A percentile compares a stretch with the other conserved stretches of the same genome.
Conservation (phyloP, 73 alveolate species). For the Symbiodinium natans region DNA sequence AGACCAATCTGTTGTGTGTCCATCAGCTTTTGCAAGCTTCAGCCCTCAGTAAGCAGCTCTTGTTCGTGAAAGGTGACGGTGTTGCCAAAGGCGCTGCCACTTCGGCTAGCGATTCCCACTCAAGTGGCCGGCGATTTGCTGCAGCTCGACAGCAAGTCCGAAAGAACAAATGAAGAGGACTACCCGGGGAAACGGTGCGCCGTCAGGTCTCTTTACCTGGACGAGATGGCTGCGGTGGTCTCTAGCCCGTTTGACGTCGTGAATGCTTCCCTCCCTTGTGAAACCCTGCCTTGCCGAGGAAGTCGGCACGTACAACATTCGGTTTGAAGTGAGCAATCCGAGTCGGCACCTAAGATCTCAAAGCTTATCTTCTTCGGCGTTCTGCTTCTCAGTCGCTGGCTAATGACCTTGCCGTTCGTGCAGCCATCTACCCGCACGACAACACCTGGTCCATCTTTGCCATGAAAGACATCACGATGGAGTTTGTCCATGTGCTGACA, state of each 20-base stretch:
- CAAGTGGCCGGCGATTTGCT: slow-evolving; percentile 81
- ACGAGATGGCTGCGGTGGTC: slow-evolving; percentile 58
- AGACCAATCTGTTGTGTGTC: too few species aligned
- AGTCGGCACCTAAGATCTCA: background rate
- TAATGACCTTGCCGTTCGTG: background rate
- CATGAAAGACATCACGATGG: slow-evolving; percentile 88
- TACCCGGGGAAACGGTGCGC: background rate
- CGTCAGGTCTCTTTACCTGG: slow-evolving; percentile 66
- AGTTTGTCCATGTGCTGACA: slow-evolving; percentile 85
- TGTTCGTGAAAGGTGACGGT: slow-evolving; percentile 75
- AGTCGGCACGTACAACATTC: slow-evolving; percentile 84
- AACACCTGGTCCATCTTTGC: slow-evolving; percentile 93
- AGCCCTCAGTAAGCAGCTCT: too few species aligned
- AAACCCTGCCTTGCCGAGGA: background rate
- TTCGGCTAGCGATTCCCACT: slow-evolving; percentile 87
- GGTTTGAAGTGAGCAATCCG: slow-evolving; percentile 90
- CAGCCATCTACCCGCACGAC: slow-evolving; percentile 94
- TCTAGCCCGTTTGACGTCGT: background rate
- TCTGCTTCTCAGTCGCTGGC: background rate
- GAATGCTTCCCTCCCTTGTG: background rate
- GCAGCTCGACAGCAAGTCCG: background rate
- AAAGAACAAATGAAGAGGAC: background rate
- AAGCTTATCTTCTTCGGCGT: background rate
- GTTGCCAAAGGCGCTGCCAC: slow-evolving; percentile 66
- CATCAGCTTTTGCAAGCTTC: too few species aligned